Percentiles rank a stretch among this genome's conserved stretches.
phyloP scores from a whole-genome alignment of 2,329 filamentous ascomycete species.

The Aspergillus alliaceus region DNA sequence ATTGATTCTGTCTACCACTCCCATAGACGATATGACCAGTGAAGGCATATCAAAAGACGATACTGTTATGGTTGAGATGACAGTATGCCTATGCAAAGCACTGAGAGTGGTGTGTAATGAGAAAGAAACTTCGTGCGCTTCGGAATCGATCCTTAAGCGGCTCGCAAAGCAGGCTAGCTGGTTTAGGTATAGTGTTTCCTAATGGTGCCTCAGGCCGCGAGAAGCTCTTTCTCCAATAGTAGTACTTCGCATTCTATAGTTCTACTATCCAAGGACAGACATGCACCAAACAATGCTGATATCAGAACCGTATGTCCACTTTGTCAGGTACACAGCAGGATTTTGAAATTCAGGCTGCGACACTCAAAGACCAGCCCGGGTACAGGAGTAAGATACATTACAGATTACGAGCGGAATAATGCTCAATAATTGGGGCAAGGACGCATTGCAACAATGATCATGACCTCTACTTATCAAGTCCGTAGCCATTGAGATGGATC shows the following conservation, averaged over 20 bases:
- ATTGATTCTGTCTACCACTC: slow-evolving; percentile 64
- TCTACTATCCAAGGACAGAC: background rate
- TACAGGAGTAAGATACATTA: background rate
- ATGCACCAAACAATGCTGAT: background rate
- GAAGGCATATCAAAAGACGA: slow-evolving; percentile 36
- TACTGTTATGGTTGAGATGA: slow-evolving; percentile 28
- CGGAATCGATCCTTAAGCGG: slow-evolving; percentile 23
- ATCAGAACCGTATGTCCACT: no score
- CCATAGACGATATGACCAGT: slow-evolving; percentile 42
- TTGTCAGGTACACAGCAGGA: no score
- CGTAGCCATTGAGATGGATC: background rate
- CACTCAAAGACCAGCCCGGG: no score
- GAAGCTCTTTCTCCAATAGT: no score
- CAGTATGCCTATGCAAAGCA: slow-evolving; percentile 43
- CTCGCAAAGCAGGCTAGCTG: slow-evolving; percentile 16
- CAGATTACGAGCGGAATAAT: background rate
- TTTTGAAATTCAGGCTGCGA: background rate
- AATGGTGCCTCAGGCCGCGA: background rate
- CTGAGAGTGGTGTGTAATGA: slow-evolving; percentile 38
- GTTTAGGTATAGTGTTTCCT: slow-evolving; percentile 14
- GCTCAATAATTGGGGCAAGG: background rate
- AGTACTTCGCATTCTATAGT: background rate
- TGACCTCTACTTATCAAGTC: background rate
- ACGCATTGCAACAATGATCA: background rate
- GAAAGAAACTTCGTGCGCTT: slow-evolving; percentile 16